These are phyloP conservation scores for Melanopsichium pennsylvanicum DNA, from an alignment of 1,284 basidiomycete genomes.

Conservation along the genomic window DNA sequence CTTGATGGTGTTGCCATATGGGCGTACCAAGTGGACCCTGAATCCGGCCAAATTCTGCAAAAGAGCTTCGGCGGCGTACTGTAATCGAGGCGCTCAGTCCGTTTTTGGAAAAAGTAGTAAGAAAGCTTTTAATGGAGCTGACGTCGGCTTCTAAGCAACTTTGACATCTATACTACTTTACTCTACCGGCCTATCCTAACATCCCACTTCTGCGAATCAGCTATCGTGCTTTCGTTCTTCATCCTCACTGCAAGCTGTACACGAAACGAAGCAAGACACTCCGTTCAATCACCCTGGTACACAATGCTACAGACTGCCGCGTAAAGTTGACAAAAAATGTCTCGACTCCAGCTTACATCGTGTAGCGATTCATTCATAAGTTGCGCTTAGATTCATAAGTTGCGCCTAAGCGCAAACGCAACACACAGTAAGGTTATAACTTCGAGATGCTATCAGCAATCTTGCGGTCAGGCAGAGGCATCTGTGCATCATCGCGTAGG, in stretches of 20 bases:
- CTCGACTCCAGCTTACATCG: background rate
- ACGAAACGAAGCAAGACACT: no score
- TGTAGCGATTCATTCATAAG: background rate
- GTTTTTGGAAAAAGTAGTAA: constrained; percentile 11
- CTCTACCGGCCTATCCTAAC: no score
- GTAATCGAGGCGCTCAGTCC: constrained; percentile 15
- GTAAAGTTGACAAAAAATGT: no score
- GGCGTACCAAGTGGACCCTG: constrained; percentile 36
- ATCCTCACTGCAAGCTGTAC: no score
- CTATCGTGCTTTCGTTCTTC: no score
- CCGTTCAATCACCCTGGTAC: no score
- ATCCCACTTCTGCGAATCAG: no score
- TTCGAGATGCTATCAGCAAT: background rate
- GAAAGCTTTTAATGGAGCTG: constrained; percentile 1
- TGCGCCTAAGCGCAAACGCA: background rate
- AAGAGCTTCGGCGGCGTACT: background rate
- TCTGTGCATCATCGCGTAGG: background rate
- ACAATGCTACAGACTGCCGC: no score
- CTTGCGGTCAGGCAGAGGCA: constrained; percentile 1
- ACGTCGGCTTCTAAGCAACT: no score
- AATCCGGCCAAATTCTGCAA: constrained; percentile 17
- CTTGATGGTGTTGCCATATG: background rate
- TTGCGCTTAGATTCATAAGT: no score
- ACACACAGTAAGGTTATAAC: background rate
- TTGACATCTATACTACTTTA: no score